Evolutionary conservation across 2,329 filamentous ascomycete species (phyloP), one percentile per base, ranked within the genome.

Genomic region (Penicillium sp.): DNA sequence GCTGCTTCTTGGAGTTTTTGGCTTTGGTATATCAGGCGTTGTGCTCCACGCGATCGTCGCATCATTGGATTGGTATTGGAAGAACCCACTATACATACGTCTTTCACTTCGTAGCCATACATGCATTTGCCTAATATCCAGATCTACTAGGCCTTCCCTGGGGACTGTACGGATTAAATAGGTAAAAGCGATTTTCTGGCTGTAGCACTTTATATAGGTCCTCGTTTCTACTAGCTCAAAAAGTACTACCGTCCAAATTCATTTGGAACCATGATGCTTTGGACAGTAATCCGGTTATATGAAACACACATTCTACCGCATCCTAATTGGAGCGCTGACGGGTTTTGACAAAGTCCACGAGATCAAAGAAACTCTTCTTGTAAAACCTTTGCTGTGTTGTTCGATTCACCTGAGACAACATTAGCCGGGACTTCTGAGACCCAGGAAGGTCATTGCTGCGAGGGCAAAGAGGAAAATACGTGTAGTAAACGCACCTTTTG

Each of bases 311-410:
- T 5, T 34, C 8, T 2, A 18, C 14, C 10, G 9, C 20, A 14
- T 22, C n/a, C 29, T 23, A 14, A 14, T 24, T 42, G 13, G 22
- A 42, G 1, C 13, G 11, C 20, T 57, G 54, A 29, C 56, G 40
- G 16, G 52, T 40, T 41, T 51, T 57, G 10, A 78, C 61, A 47
- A 79, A 79, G 54, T 80, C 76, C 13, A 80, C 75, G 54, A 76
- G 59, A 44, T 80, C 77, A 55, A 81, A 81, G 54, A 81, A 78
- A 40, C 76, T 79, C 67, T 77, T 78, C 66, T 80, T 81, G 43
- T 74, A 80, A 31, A 67, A 59, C 20, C 77, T 61, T 50, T 74
- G 67, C 58, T 76, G 71, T 3, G 72, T 77, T 3, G 76, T 78
- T 3, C 72, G 66, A 51, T 81, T 79, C 1, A 81, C 76, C 35